These are phyloP conservation scores for Pseudocercospora fijiensis DNA, from an alignment of 2,329 filamentous ascomycete genomes.

Conservation along the genomic window DNA sequence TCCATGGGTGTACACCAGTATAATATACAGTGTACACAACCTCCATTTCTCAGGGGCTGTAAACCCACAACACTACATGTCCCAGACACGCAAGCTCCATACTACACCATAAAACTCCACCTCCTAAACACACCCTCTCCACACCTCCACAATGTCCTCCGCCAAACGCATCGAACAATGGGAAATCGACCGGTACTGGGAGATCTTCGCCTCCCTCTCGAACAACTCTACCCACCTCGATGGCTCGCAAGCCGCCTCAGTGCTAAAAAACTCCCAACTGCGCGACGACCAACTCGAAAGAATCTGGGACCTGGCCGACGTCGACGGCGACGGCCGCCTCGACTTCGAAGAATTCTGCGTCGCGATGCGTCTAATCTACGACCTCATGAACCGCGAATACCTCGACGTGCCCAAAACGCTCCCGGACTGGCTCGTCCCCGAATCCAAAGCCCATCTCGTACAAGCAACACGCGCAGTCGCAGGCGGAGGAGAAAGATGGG, in stretches of 20 bases:
- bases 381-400: slow-evolving; percentile 93
- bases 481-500: slow-evolving; percentile 77
- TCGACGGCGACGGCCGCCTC: slow-evolving; percentile 94
- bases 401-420: slow-evolving; percentile 79
- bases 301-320: slow-evolving; percentile 95
- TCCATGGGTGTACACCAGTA: background rate
- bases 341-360: slow-evolving; percentile 99
- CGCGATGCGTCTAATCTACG: slow-evolving; percentile 96
- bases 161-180: slow-evolving; percentile 65
- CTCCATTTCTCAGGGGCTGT: no score
- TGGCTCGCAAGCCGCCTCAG: slow-evolving; percentile 67
- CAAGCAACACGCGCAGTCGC: slow-evolving; percentile 78
- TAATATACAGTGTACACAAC: background rate
- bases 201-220: slow-evolving; percentile 70
- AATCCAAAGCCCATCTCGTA: slow-evolving; percentile 88
- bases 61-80: no score
- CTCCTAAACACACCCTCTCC: background rate
- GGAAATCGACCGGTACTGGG: slow-evolving; percentile 77
- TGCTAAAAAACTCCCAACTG: slow-evolving; percentile 71
- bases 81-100: background rate
- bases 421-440: slow-evolving; percentile 95
- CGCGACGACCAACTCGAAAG: slow-evolving; percentile 85
- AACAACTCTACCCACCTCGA: slow-evolving; percentile 65
- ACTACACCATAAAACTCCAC: background rate
- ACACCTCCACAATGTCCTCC: slow-evolving; percentile 30